Evolutionary conservation across 768 basidiomycete species (phyloP).

Genomic region (Pleurotus salmoneostramineus): DNA sequence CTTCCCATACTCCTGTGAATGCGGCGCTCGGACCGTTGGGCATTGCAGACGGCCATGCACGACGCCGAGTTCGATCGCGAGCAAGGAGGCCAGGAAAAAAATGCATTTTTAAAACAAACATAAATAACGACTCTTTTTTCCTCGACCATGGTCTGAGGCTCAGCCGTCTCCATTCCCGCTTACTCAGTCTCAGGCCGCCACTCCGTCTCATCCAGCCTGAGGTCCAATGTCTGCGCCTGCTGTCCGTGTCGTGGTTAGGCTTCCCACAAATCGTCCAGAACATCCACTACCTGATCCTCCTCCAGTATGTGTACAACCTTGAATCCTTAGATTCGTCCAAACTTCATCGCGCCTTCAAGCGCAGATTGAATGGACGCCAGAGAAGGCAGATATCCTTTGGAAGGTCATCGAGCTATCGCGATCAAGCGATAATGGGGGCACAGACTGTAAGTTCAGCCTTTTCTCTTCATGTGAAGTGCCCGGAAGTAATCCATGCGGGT

Average conservation of each 20-base stretch:
- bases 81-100: neutral
- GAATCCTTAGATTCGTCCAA: neutral
- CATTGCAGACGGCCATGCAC: neutral
- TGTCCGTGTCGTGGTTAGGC: slow-evolving; percentile 72
- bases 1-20: neutral
- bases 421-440: slow-evolving; percentile 64
- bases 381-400: slow-evolving; percentile 85
- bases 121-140: neutral
- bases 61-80: neutral
- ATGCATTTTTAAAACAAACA: neutral
- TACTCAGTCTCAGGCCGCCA: neutral
- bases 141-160: neutral
- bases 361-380: slow-evolving; percentile 81
- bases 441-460: slow-evolving; percentile 64
- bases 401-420: slow-evolving; percentile 81
- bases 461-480: neutral
- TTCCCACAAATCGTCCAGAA: slow-evolving; percentile 78
- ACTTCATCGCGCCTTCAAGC: slow-evolving; percentile 10
- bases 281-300: slow-evolving; percentile 64
- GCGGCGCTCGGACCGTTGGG: neutral
- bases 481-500: slow-evolving; percentile 2
- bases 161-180: neutral
- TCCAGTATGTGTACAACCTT: slow-evolving; percentile 42
- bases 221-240: slow-evolving; percentile 26
- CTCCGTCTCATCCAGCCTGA: neutral